Base-by-base conservation (phyloP, 805 yeast genomes). In the Starmerella floris region DNA sequence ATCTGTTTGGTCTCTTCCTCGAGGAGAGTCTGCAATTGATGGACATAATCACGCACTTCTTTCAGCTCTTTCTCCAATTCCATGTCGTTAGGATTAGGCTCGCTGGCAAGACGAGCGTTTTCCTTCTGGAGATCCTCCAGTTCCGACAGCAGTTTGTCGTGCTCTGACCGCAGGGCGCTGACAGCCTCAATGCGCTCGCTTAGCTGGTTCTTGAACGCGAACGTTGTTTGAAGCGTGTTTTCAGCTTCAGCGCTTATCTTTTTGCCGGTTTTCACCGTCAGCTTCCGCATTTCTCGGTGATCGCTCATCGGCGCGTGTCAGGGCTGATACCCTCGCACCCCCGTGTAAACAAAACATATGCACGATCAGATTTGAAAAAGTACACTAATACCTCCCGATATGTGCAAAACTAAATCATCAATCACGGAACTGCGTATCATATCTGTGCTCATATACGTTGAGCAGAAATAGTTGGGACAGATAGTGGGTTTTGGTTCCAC, bases 171-270 rank as follows among this genome's bases (percentile, higher is more conserved):
- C 10, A 38, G 20, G 5, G 17, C 28, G 8, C 37, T 30, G 4
- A 39, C 30, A 4, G 22, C 34, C 19, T 38, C 35, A 5, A 42
- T 36, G n/a, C 19, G 30, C n/a, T 28, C 36, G 15, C 28, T 30
- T 21, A 42, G 21, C 6, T 20, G 17, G 21, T n/a, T 23, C 8
- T 37, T 20, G 10, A 42, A 30, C 23, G 19, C 13, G 20, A 32
- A 42, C 26, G 38, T 34, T 17, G 30, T 16, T 23, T 42, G 39
- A 3, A 38, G 27, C 3, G 37, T 20, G 20, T 21, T 19, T 3
- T 40, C 35, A 16, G 41, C 37, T 21, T 42, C 42, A 9, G 39
- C 35, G 8, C 32, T 30, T 4, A 42, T 27, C 16, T 30, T 30
- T 16, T 30, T 38, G 9, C 34, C 34, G 9, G 35, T 30, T 11